Conservation (phyloP, 768 basidiomycete species). For the Lactarius pseudohatsudake region DNA sequence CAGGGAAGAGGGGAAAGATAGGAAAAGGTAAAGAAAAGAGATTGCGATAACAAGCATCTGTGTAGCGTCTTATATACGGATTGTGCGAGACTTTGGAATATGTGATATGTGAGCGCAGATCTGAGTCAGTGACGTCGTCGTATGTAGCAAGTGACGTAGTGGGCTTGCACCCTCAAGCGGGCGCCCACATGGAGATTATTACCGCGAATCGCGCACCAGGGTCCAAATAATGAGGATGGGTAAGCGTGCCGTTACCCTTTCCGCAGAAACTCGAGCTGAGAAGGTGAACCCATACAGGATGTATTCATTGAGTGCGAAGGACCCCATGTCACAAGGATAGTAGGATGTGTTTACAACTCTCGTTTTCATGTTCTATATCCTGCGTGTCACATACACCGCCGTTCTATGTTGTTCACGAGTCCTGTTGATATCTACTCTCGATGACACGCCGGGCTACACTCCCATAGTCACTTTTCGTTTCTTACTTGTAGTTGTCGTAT, state of each 20-base stretch:
- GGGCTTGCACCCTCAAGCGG: too few relatives aligned
- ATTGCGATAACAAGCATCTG: too few relatives aligned
- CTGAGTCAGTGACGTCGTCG: too few relatives aligned
- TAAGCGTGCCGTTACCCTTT: background rate
- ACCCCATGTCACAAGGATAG: background rate
- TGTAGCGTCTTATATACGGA: too few relatives aligned
- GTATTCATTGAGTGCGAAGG: background rate
- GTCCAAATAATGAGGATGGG: background rate
- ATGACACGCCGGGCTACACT: background rate
- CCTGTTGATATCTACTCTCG: background rate
- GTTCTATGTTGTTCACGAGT: background rate
- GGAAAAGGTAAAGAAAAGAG: too few relatives aligned
- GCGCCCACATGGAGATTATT: background rate
- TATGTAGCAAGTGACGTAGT: too few relatives aligned
- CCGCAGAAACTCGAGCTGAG: background rate
- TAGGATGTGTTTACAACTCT: background rate
- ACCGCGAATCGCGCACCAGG: background rate
- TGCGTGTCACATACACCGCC: background rate
- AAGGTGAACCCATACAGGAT: background rate
- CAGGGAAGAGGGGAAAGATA: too few relatives aligned
- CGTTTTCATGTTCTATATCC: background rate
- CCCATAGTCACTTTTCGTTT: background rate
- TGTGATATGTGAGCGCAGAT: too few relatives aligned
- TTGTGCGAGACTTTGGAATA: too few relatives aligned
- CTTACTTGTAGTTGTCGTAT: background rate